Percentiles rank a stretch among this genome's conserved stretches.
phyloP scores from a whole-genome alignment of 1,284 basidiomycete genomes.

The Coniophora puteana region DNA sequence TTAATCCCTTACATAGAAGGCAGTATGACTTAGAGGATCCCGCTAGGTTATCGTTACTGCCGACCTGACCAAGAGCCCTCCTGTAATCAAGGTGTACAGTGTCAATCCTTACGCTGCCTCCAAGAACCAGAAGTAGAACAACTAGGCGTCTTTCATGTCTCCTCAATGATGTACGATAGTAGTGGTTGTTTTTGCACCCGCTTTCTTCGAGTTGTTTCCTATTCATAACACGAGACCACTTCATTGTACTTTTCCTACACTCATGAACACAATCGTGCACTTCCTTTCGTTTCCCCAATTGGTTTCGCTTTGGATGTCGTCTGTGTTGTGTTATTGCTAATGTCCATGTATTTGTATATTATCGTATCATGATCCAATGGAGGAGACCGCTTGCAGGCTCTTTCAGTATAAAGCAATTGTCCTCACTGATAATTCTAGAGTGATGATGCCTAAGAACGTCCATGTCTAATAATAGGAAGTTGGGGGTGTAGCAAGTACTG shows the following conservation, averaged over 20 bases:
- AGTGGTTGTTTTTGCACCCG: slow-evolving; percentile 23
- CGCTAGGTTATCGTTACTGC: slow-evolving; percentile 86
- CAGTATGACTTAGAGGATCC: slow-evolving; percentile 6
- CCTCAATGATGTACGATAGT: slow-evolving; percentile 27
- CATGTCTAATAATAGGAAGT: no score
- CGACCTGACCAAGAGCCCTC: slow-evolving; percentile 90
- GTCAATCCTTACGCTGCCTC: slow-evolving; percentile 83
- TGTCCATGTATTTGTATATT: slow-evolving; percentile 1
- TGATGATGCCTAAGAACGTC: no score
- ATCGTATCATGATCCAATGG: no score
- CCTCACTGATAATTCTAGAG: no score
- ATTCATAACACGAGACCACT: slow-evolving; percentile 27
- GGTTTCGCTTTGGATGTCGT: slow-evolving; percentile 6
- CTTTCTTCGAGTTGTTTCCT: slow-evolving; percentile 28
- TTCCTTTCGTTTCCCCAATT: slow-evolving; percentile 13
- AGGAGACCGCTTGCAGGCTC: no score
- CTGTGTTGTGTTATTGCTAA: slow-evolving; percentile 2
- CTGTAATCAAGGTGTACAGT: slow-evolving; percentile 90
- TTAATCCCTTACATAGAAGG: slow-evolving; percentile 13
- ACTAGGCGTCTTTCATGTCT: slow-evolving; percentile 4
- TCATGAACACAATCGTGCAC: slow-evolving; percentile 28
- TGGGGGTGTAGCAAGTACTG: no score
- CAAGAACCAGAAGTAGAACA: slow-evolving; percentile 39
- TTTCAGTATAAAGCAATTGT: no score
- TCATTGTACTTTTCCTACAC: slow-evolving; percentile 29